These are phyloP conservation scores for Sordariomycetes sp. DNA, from an alignment of 2,329 filamentous ascomycete genomes.

Conservation along the genomic window DNA sequence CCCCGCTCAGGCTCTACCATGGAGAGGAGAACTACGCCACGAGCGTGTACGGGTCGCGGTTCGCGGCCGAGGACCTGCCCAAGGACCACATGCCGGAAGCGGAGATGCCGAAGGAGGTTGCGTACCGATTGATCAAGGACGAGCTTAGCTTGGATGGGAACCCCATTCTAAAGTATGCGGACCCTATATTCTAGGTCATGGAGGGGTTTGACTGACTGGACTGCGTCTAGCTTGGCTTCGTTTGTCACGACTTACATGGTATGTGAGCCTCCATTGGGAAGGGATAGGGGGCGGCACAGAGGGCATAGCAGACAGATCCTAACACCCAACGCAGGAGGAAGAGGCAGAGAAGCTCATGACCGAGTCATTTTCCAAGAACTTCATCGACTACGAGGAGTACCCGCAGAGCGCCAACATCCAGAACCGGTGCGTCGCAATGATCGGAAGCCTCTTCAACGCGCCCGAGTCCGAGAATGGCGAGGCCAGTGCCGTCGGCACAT, in stretches of 20 bases:
- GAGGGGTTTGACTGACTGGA: slow-evolving; percentile 4
- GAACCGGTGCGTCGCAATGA: slow-evolving; percentile 87
- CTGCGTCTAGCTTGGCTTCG: slow-evolving; percentile 59
- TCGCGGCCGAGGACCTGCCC: slow-evolving; percentile 71
- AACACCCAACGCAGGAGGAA: slow-evolving; percentile 55
- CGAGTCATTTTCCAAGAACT: slow-evolving; percentile 89
- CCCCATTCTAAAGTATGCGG: slow-evolving; percentile 65
- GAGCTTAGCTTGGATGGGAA: slow-evolving; percentile 86
- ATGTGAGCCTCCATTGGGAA: slow-evolving; percentile 14
- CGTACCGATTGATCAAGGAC: slow-evolving; percentile 96
- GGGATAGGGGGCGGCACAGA: neutral
- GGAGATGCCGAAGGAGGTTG: slow-evolving; percentile 85
- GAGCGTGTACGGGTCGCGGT: slow-evolving; percentile 80
- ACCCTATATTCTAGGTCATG: neutral
- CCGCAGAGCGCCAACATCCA: slow-evolving; percentile 76
- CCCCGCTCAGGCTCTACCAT: slow-evolving; percentile 36
- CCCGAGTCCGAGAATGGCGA: slow-evolving; percentile 38
- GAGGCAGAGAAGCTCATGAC: slow-evolving; percentile 94
- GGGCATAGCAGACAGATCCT: neutral
- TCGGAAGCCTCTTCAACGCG: slow-evolving; percentile 78
- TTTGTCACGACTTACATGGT: slow-evolving; percentile 98
- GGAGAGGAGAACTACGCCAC: slow-evolving; percentile 54
- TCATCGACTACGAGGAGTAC: slow-evolving; percentile 83
- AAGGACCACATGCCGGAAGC: slow-evolving; percentile 75
- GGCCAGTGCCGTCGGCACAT: slow-evolving; percentile 69